These are phyloP conservation scores for Oidiodendron maius DNA, from an alignment of 495 filamentous ascomycete species.

Conservation along the genomic window DNA sequence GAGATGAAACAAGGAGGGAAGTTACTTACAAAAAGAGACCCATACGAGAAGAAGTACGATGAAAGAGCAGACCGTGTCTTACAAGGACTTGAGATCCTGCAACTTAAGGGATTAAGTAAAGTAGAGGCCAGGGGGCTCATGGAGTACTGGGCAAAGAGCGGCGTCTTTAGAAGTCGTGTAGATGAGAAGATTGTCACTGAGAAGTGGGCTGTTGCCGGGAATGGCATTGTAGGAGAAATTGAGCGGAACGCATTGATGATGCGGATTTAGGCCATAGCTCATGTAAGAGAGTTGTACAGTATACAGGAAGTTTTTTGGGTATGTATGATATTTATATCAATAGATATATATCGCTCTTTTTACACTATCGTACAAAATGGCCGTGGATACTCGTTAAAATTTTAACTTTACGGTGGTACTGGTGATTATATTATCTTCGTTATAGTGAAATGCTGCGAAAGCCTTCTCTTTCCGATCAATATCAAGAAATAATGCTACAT, in stretches of 20 bases:
- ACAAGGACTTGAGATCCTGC: constrained; percentile 39
- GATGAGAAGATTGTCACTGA: constrained; percentile 71
- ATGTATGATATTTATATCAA: background rate
- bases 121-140: constrained; percentile 72
- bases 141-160: constrained; percentile 91
- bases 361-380: too few species aligned
- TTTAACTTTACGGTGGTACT: too few species aligned
- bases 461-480: too few species aligned
- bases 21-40: constrained; percentile 50
- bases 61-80: constrained; percentile 57
- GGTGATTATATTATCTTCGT: too few species aligned
- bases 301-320: background rate
- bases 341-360: background rate
- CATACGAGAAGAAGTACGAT: constrained; percentile 62
- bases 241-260: constrained; percentile 55
- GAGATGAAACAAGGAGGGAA: constrained; percentile 29
- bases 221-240: constrained; percentile 81
- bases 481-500: too few species aligned
- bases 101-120: constrained; percentile 60
- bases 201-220: constrained; percentile 77
- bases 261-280: constrained; percentile 21
- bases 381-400: too few species aligned
- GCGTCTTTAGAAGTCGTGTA: constrained; percentile 62
- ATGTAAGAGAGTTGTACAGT: background rate
- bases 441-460: too few species aligned